Evolutionary conservation across 192 early-diverging fungal species (phyloP).

Genomic region (Backusella morwellensis): DNA sequence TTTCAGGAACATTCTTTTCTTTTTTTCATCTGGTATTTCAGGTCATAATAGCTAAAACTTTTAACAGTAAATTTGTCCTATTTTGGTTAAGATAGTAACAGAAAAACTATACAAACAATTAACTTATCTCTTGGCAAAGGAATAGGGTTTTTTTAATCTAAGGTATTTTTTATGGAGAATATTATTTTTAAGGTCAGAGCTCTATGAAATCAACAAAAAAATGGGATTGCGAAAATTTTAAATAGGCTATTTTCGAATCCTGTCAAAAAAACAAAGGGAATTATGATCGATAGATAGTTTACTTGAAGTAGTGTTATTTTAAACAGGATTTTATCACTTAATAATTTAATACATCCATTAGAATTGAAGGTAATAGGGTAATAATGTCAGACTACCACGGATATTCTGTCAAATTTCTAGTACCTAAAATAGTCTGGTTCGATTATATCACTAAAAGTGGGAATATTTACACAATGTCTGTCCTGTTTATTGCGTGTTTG

Average conservation of each 20-base stretch:
- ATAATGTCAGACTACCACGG: not conserved
- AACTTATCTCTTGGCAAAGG: not conserved
- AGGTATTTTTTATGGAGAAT: not conserved
- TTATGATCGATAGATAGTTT: not conserved
- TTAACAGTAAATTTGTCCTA: not conserved
- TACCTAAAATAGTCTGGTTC: not conserved
- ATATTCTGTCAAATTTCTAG: not conserved
- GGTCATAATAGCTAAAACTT: not conserved
- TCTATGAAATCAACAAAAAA: not conserved
- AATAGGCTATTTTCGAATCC: not conserved
- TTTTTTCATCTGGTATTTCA: not conserved
- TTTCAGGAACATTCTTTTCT: not conserved
- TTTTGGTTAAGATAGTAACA: not conserved
- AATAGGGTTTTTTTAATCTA: not conserved
- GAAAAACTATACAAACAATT: not conserved
- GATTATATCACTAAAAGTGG: not conserved
- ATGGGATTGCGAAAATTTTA: not conserved
- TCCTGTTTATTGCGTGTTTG: not conserved
- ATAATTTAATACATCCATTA: not conserved
- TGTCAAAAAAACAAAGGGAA: not conserved
- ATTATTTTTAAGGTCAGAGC: not conserved
- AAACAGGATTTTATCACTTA: not conserved
- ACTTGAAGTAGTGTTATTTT: not conserved
- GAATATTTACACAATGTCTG: not conserved
- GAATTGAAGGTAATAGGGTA: not conserved